Base-by-base conservation (phyloP, 2,329 filamentous ascomycete species). In the Coniochaeta prunicola region DNA sequence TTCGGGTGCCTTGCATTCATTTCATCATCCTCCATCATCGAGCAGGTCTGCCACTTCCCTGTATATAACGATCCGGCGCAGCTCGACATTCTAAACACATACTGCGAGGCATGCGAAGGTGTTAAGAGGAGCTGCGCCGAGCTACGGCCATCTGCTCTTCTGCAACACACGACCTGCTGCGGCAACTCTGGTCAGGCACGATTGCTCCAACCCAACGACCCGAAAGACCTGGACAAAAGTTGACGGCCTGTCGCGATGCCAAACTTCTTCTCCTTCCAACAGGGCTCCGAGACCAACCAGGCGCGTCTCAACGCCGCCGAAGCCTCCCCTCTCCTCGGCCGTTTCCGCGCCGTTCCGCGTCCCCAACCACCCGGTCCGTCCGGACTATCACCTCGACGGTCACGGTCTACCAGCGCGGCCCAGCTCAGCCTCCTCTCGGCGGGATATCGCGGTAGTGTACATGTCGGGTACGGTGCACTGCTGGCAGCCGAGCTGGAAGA, bases 221-320 rank as follows among this genome's bases (percentile, higher is more conserved):
- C n/a, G n/a, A n/a, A n/a, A n/a, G n/a, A n/a, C n/a, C n/a, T n/a
- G n/a, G n/a, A n/a, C n/a, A n/a, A n/a, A n/a, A n/a, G n/a, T 45
- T 3, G n/a, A 45, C 40, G 19, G 40, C 40, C 10, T 36, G 40
- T 30, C 45, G 61, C 59, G 12, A 87, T 87, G 84, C 82, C 85
- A 68, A 77, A 80, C 67, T 85, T 87, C 77, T 88, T 88, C 74
- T 78, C 81, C 69, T 88, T 88, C 73, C 85, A 85, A 62, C 84
- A 85, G 67, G 85, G 85, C 70, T 79, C 75, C 67, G 85, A 88
- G 73, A 80, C 60, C 59, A 59, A 61, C 12, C 83, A 76, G 65
- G 74, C 76, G 61, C 77, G 77, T 56, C 71, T 73, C 61, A 77
- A 77, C 59, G 68, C 72, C 57, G 71, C 72, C 57, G 71, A 86